Evolutionary conservation across 2,329 filamentous ascomycete species (phyloP).

Genomic region (Whalleya microplaca): DNA sequence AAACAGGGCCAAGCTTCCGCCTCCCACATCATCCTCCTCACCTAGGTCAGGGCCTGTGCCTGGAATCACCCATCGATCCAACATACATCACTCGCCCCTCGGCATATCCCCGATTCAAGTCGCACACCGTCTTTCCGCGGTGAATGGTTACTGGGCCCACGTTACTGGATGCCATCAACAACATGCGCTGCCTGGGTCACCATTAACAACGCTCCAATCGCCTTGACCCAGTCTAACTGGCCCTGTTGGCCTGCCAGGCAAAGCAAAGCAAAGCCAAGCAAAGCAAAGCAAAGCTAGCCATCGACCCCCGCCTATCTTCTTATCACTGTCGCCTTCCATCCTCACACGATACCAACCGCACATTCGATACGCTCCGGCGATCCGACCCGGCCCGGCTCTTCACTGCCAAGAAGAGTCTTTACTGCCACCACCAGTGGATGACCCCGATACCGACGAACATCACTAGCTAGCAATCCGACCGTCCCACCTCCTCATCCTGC

Average conservation of each 20-base stretch:
- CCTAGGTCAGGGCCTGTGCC: too few relatives aligned
- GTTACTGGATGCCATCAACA: conserved; percentile 14
- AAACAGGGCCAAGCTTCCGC: too few relatives aligned
- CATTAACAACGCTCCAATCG: conserved; percentile 7
- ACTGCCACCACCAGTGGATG: background rate
- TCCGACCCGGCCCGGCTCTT: background rate
- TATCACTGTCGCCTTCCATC: background rate
- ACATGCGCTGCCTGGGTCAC: conserved; percentile 14
- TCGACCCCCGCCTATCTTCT: background rate
- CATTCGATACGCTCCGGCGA: background rate
- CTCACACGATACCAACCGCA: background rate
- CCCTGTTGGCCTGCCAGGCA: conserved; percentile 1
- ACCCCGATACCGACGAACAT: background rate
- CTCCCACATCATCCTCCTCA: too few relatives aligned
- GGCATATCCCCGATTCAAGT: too few relatives aligned
- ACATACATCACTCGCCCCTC: too few relatives aligned
- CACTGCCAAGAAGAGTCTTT: background rate
- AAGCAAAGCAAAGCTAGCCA: too few relatives aligned
- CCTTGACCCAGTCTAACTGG: background rate
- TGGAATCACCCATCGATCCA: too few relatives aligned
- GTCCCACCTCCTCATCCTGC: conserved; percentile 9
- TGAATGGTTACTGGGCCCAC: conserved; percentile 12
- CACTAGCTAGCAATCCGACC: background rate
- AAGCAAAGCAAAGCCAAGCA: background rate
- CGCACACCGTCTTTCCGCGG: too few relatives aligned